Base-by-base conservation (phyloP, 169 alveolate genomes). In the Perkinsus marinus region DNA sequence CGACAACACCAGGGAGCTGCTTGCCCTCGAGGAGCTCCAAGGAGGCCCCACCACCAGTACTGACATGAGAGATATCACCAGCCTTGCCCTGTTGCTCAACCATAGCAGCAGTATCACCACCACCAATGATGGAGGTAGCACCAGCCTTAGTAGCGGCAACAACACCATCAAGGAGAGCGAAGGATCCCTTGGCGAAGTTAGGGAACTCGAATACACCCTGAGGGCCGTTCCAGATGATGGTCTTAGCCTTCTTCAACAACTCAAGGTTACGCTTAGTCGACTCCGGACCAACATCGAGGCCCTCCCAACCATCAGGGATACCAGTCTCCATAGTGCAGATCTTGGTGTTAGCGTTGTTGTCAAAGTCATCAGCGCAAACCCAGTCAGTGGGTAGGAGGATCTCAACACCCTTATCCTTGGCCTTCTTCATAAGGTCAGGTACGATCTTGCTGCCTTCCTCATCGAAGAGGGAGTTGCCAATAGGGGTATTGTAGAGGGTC, bases 21-120 rank as follows among this genome's bases (percentile, higher is more conserved):
- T 98, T 98, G 91, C 99, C 99, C 94, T 98, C 99, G 89, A 98
- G 95, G 0, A 98, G 96, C 93, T 98, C 99, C 34, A 98, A 95
- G 6, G 99, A 97, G 16, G 99, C 99, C 0, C 99, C 99, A 36
- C 99, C 99, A 22, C 99, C 99, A 26, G 99, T 98, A 90, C 99
- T 96, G 22, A 98, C 98, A 93, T 98, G 99, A 41, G 99, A 96
- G 91, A 98, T 94, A 89, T 95, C 93, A 57, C 93, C 93, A 43
- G 96, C 95, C 41, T 96, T 94, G 47, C 97, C 98, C 46, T 96
- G 94, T 46, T 94, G 94, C 93, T 97, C 97, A 0, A 98, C 98
- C 39, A 98, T 94, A 38, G 98, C 94, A 30, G 99, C 99, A 22
- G 99, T 97, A 93, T 98, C 99, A 9, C 99, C 99, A 0, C 98